Percentiles rank a stretch among this genome's conserved stretches.
These are phyloP conservation scores for Lactifluus piperatus DNA, from an alignment of 768 basidiomycete genomes.

Conservation along the genomic window DNA sequence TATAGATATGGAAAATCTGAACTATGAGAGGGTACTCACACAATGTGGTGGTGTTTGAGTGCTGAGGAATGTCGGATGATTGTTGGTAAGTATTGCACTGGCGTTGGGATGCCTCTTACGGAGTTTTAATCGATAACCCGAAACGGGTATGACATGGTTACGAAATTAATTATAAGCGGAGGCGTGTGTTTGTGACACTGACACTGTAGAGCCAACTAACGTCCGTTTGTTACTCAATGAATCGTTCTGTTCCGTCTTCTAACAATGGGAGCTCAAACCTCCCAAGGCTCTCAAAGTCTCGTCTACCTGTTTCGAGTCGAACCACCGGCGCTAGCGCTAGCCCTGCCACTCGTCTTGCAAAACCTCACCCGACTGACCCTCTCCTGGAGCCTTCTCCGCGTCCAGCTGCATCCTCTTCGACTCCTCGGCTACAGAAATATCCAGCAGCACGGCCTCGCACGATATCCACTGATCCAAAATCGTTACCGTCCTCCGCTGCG, in stretches of 20 bases:
- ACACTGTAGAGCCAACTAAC: too few species aligned
- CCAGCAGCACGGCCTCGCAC: constrained; percentile 2
- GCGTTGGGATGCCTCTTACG: background rate
- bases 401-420: background rate
- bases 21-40: background rate
- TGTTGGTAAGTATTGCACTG: background rate
- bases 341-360: background rate
- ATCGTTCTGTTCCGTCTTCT: background rate
- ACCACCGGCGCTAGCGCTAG: background rate
- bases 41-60: background rate
- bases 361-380: background rate
- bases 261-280: background rate
- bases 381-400: background rate
- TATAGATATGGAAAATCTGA: background rate
- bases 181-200: too few species aligned
- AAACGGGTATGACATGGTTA: background rate
- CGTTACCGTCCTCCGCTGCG: background rate
- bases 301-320: background rate
- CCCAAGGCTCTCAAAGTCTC: constrained; percentile 6
- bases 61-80: background rate
- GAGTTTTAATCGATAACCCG: background rate
- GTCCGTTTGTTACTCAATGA: background rate
- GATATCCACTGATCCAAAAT: background rate
- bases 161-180: background rate
- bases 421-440: constrained; percentile 1